Evolutionary conservation across 2,329 filamentous ascomycete genomes (phyloP).

Genomic region (Aspergillus luchuensis): DNA sequence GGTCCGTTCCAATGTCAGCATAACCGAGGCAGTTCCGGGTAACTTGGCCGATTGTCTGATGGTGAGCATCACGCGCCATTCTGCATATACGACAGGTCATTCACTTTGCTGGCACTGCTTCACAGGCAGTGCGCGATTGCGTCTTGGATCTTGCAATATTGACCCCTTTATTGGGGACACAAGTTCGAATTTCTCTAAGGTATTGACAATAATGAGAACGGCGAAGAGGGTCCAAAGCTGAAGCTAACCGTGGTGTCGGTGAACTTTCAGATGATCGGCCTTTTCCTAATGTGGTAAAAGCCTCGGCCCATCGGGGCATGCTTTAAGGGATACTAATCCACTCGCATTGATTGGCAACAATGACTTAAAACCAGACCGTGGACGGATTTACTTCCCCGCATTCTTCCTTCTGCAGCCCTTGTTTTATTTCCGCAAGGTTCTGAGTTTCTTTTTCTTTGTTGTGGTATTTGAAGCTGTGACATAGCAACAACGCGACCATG

Average conservation of each 20-base stretch:
- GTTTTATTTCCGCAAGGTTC: not conserved
- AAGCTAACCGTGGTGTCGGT: not conserved
- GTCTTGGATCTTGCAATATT: no score
- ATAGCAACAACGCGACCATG: conserved; percentile 15
- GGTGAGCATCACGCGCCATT: not conserved
- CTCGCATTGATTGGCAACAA: conserved; percentile 17
- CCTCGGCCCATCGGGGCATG: conserved; percentile 15
- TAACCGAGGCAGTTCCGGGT: conserved; percentile 1
- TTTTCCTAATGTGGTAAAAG: conserved; percentile 15
- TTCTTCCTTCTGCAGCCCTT: not conserved
- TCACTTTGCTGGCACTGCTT: not conserved
- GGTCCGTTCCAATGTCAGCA: not conserved
- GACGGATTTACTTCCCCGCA: conserved; percentile 1
- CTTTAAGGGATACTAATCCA: conserved; percentile 14
- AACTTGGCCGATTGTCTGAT: not conserved
- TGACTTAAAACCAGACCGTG: not conserved
- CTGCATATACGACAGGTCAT: not conserved
- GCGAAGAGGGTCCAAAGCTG: not conserved
- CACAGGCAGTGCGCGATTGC: not conserved
- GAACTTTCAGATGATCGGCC: not conserved
- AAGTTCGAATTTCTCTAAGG: no score
- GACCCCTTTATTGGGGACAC: no score
- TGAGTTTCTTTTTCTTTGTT: not conserved
- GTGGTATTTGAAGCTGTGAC: not conserved
- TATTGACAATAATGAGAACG: no score